Evolutionary conservation across 2,329 filamentous ascomycete species (phyloP).

Genomic region (Juglanconis juglandina): DNA sequence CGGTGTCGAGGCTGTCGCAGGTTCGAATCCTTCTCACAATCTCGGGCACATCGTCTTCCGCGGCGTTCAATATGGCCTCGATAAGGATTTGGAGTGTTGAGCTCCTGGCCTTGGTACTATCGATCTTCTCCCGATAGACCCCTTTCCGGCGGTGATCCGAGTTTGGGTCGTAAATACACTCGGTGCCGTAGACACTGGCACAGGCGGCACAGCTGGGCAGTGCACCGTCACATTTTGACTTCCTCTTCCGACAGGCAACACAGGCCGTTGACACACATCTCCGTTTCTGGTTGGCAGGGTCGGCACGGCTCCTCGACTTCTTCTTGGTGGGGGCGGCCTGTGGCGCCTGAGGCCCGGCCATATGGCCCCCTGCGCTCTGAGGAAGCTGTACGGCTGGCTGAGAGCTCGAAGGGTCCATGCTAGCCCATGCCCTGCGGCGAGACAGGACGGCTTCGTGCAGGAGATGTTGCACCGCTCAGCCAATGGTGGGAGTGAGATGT

Average conservation of each 20-base stretch:
- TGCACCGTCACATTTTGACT: constrained; percentile 89
- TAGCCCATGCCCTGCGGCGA: constrained; percentile 26
- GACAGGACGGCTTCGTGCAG: background rate
- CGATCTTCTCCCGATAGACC: constrained; percentile 91
- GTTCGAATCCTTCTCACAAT: constrained; percentile 85
- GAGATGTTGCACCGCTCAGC: background rate
- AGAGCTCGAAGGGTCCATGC: constrained; percentile 10
- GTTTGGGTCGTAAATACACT: constrained; percentile 92
- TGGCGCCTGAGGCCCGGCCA: background rate
- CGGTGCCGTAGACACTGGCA: constrained; percentile 84
- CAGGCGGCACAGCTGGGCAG: constrained; percentile 93
- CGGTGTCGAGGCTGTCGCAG: constrained; percentile 65
- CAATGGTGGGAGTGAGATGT: background rate
- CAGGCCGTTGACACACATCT: constrained; percentile 83
- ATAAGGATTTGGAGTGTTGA: constrained; percentile 90
- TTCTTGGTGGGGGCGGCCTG: constrained; percentile 36
- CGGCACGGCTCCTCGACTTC: constrained; percentile 47
- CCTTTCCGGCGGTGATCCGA: constrained; percentile 95
- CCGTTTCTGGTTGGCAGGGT: constrained; percentile 57
- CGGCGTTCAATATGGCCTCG: constrained; percentile 85
- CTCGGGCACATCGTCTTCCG: constrained; percentile 78
- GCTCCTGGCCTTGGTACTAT: constrained; percentile 80
- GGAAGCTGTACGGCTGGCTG: constrained; percentile 6
- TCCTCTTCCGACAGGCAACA: constrained; percentile 73
- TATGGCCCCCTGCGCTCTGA: background rate